Percentiles rank a stretch among this genome's conserved stretches.
Conservation (phyloP, 495 filamentous ascomycete species). For the Patellaria atrata region DNA sequence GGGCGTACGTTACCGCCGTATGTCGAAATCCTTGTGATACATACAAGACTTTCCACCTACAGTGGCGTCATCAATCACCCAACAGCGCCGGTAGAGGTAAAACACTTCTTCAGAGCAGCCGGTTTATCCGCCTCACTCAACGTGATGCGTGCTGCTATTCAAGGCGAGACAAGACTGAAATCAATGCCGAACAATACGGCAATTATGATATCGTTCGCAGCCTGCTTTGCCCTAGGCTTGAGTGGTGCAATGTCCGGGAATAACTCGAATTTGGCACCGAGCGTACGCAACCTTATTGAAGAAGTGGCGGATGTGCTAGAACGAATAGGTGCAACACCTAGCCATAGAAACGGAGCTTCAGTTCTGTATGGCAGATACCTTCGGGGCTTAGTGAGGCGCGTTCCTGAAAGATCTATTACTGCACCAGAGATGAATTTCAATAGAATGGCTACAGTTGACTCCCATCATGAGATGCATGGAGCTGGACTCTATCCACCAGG, state of each 20-base stretch:
- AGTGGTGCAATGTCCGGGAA: slow-evolving; percentile 21
- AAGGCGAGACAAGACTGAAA: slow-evolving; percentile 51
- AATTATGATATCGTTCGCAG: slow-evolving; percentile 65
- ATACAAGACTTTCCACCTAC: slow-evolving; percentile 58
- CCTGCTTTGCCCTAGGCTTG: slow-evolving; percentile 52
- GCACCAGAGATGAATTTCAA: too few relatives aligned
- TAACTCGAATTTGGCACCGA: slow-evolving; percentile 41
- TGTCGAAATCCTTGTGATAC: slow-evolving; percentile 59
- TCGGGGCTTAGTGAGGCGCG: slow-evolving; percentile 38
- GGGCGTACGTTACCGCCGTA: slow-evolving; percentile 52
- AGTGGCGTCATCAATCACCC: slow-evolving; percentile 60
- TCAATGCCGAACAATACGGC: slow-evolving; percentile 68
- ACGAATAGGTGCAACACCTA: slow-evolving; percentile 47
- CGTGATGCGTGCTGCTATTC: slow-evolving; percentile 58
- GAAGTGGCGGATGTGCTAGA: slow-evolving; percentile 56
- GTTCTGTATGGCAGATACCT: slow-evolving; percentile 48
- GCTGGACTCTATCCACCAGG: too few relatives aligned
- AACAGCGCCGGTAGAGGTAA: slow-evolving; percentile 52
- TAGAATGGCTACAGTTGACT: too few relatives aligned
- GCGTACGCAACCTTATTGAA: slow-evolving; percentile 51
- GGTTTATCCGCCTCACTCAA: slow-evolving; percentile 55
- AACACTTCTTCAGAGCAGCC: slow-evolving; percentile 54
- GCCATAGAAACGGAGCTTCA: slow-evolving; percentile 49
- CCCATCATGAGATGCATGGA: too few relatives aligned
- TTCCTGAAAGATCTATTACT: background rate